A percentile compares a stretch with the other conserved stretches of the same genome.
These are phyloP conservation scores for Claviceps cyperi DNA, from an alignment of 2,329 filamentous ascomycete genomes.

Conservation along the genomic window DNA sequence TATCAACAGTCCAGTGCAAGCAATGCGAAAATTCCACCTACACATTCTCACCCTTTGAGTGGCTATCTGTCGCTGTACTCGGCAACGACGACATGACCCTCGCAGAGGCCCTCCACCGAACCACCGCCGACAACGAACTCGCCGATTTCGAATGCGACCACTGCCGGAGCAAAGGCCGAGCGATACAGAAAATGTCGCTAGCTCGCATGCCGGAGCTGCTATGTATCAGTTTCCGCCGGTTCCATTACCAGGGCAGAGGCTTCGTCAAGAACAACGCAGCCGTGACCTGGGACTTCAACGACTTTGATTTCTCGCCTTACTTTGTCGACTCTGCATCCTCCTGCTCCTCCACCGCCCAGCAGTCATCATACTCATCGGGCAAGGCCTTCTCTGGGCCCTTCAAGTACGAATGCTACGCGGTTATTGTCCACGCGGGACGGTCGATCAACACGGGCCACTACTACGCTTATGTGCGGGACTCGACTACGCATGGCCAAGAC, in stretches of 20 bases:
- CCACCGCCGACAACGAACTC: constrained; percentile 53
- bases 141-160: constrained; percentile 59
- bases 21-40: constrained; percentile 35
- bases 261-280: constrained; percentile 54
- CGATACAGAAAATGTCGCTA: constrained; percentile 57
- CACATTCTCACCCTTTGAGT: constrained; percentile 34
- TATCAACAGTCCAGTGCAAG: constrained; percentile 56
- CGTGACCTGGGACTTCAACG: constrained; percentile 63
- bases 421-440: constrained; percentile 61
- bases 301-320: constrained; percentile 40
- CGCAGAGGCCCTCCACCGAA: constrained; percentile 53
- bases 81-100: constrained; percentile 21
- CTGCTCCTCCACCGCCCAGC: constrained; percentile 4
- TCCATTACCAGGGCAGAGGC: constrained; percentile 22
- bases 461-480: constrained; percentile 52
- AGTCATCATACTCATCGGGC: constrained; percentile 16
- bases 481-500: constrained; percentile 26
- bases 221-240: constrained; percentile 59
- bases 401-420: constrained; percentile 73
- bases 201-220: constrained; percentile 68
- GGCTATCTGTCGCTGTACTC: constrained; percentile 33
- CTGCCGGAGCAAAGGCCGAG: constrained; percentile 54
- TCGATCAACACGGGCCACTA: constrained; percentile 67
- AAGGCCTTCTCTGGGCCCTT: constrained; percentile 40
- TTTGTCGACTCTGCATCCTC: constrained; percentile 19